Base-by-base conservation (phyloP, 169 alveolate genomes). In the Plasmodium gaboni region DNA sequence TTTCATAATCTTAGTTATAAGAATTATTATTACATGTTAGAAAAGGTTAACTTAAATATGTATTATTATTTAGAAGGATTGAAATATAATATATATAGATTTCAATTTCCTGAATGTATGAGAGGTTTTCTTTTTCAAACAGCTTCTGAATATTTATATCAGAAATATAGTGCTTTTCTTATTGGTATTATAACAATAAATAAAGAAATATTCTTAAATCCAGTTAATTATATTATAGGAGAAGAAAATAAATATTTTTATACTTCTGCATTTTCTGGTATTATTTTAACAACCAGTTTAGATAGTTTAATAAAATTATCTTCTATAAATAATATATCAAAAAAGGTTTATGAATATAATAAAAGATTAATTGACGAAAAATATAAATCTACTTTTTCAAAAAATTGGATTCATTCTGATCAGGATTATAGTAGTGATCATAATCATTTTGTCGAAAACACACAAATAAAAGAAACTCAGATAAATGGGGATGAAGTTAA, bases 101-200 rank as follows among this genome's bases (percentile, higher is more conserved):
- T 87, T 10, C 92, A 73, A 1, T 87, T 87, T 64, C 89, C 92
- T 0, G 88, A 73, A 44, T 87, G 92, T 63, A 71, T 87, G 87
- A 87, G 88, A 60, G 92, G 92, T 7, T 57, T 92, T 63, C 55
- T 78, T 42, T 94, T 94, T 76, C 85, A 68, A 71, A 94, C 92
- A 0, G 88, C 94, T 2, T 86, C 92, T 7, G 91, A 90, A 64
- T 87, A 89, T 55, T 86, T 94, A 17, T 94, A 94, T 74, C 93
- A 87, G 38, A 71, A 87, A 48, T 80, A 86, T 65, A 90, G 87
- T 72, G 93, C 93, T 65, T 89, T 94, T 63, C 92, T 94, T 10
- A 73, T 94, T 32, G 96, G 96, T n/a, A 86, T 94, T n/a, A 92
- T 90, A 53, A 89, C 95, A 7, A 73, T 44, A 2, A 69, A 73